Evolutionary conservation across 495 filamentous ascomycete species (phyloP), one percentile per base, ranked within the genome.

Genomic region (Xylaria acuta): DNA sequence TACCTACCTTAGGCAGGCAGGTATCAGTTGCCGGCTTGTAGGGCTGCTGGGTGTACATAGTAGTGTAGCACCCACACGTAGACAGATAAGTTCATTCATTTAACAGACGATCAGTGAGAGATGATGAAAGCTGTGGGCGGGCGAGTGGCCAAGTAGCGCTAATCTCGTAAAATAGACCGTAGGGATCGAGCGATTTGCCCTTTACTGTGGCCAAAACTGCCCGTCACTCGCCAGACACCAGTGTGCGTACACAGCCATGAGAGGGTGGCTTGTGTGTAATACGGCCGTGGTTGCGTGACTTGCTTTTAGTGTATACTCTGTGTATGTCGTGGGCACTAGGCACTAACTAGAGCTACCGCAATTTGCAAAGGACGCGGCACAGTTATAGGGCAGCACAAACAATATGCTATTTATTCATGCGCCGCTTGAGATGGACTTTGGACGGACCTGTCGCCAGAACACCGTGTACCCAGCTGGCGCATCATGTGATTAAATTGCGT

Each of bases 11-110:
- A 11, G 38, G 3, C 8, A 47, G 43, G 63, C 3, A 25, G 43
- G 20, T 30, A 30, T 36, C 64, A 67, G 34, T 40, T 67, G 49
- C 41, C 49, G 65, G 47, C 65, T 30, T 67, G 34, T 67, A 67
- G 65, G 47, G 47, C 49, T 54, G 65, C 47, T 43, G 25, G 45
- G 27, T 43, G 36, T 9, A 14, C n/a, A 36, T 7, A 38, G 36
- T 7, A 38, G 7, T 59, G 56, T 22, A 32, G 16, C n/a, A 59
- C n/a, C 38, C 59, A 27, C n/a, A n/a, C n/a, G n/a, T 25, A 25
- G 36, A 41, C 38, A n/a, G 9, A 40, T 40, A 7, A 12, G 34
- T 41, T 63, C 59, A 18, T 41, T 38, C 3, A n/a, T 16, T 38
- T 1, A 43, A 27, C 16, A 12, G n/a, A n/a, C n/a, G n/a, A n/a